Evolutionary conservation across 306 rosid species (phyloP).

Genomic region (Castanopsis chinensis): DNA sequence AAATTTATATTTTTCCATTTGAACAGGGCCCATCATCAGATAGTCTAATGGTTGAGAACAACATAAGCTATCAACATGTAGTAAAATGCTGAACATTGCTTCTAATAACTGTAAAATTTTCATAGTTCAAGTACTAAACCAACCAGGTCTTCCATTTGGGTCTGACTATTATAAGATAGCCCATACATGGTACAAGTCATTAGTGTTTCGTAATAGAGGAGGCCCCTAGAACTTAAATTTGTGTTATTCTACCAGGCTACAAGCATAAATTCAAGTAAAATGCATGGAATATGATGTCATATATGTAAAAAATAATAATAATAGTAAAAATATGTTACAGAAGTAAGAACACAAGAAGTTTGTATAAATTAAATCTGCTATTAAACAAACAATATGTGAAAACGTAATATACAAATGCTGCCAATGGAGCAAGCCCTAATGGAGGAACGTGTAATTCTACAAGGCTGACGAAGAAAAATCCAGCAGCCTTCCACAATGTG

Average conservation of each 20-base stretch:
- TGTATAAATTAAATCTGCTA: slow-evolving; percentile 14
- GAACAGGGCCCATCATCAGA: too few species aligned
- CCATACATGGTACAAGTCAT: too few species aligned
- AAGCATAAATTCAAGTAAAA: not conserved
- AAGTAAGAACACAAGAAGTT: not conserved
- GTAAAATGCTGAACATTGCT: too few species aligned
- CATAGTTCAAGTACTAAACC: too few species aligned
- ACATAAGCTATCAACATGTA: too few species aligned
- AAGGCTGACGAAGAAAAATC: slow-evolving; percentile 22
- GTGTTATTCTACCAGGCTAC: not conserved
- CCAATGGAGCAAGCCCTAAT: not conserved
- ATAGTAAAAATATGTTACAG: not conserved
- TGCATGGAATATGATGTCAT: not conserved
- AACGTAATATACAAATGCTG: slow-evolving; percentile 41
- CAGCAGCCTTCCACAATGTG: slow-evolving; percentile 25
- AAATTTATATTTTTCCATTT: too few species aligned
- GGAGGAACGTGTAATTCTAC: slow-evolving; percentile 28
- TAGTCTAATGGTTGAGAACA: too few species aligned
- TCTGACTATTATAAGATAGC: too few species aligned
- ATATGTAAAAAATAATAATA: not conserved
- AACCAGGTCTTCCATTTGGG: too few species aligned
- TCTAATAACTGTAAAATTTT: too few species aligned
- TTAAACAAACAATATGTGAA: slow-evolving; percentile 19
- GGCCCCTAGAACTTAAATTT: too few species aligned
- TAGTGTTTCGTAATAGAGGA: too few species aligned